Percentiles rank a stretch among this genome's conserved stretches.
Conservation (phyloP, 225 moss, liverwort and hornwort species). For the Polytrichum formosum region DNA sequence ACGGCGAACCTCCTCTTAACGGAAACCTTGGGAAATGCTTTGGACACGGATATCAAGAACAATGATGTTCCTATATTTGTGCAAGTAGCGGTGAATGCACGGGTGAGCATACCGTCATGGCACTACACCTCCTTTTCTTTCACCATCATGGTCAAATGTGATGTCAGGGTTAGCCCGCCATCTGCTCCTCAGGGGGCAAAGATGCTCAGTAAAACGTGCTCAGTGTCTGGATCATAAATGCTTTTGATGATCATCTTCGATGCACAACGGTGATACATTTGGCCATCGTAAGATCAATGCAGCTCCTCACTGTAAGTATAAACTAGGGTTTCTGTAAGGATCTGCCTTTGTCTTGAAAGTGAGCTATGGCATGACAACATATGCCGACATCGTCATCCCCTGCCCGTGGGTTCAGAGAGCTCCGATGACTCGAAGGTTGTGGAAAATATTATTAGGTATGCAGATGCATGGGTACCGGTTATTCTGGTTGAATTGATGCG, state of each 20-base stretch:
- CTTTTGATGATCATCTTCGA: no score
- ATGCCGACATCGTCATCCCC: no score
- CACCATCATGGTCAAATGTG: background rate
- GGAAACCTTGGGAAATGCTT: background rate
- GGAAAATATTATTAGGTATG: no score
- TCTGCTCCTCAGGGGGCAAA: background rate
- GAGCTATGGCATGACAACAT: no score
- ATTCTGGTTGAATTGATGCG: no score
- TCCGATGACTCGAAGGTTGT: no score
- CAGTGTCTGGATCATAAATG: conserved; percentile 1
- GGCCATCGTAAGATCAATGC: no score
- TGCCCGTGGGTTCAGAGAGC: no score
- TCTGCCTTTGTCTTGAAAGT: background rate
- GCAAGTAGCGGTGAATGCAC: background rate
- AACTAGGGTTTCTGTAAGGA: no score
- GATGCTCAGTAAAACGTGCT: conserved; percentile 1
- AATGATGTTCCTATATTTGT: background rate
- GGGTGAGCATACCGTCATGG: conserved; percentile 1
- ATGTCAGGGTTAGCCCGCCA: background rate
- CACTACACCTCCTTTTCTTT: background rate
- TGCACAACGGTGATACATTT: no score
- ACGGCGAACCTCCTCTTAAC: background rate
- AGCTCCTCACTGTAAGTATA: no score
- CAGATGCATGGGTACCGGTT: no score
- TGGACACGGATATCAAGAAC: background rate